Conservation (phyloP, 2,329 filamentous ascomycete genomes). For the Xylariaceae sp. region DNA sequence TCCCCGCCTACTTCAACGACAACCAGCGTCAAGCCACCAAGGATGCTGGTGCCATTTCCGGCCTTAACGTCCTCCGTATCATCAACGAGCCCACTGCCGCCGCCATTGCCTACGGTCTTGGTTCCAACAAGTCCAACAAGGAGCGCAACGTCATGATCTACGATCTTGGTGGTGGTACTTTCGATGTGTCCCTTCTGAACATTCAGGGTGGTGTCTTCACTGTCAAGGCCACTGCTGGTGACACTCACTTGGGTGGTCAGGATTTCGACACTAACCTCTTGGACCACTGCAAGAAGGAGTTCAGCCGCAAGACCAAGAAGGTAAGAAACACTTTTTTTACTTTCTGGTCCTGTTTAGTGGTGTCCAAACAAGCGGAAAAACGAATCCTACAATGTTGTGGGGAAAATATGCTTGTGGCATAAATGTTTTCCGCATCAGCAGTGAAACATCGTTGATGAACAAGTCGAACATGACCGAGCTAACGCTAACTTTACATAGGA, state of each 20-base stretch:
- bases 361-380: too few species aligned
- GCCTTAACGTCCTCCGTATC: constrained; percentile 98
- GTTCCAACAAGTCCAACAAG: constrained; percentile 90
- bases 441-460: too few species aligned
- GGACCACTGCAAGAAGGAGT: constrained; percentile 96
- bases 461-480: too few species aligned
- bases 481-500: constrained; percentile 30
- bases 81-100: constrained; percentile 99
- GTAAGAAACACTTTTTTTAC: constrained; percentile 4
- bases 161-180: constrained; percentile 99
- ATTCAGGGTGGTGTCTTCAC: constrained; percentile 99
- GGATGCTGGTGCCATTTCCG: constrained; percentile 96
- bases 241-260: constrained; percentile 92
- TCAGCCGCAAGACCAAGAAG: constrained; percentile 74
- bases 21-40: constrained; percentile 99
- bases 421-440: too few species aligned
- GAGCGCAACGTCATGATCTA: constrained; percentile 99
- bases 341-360: too few species aligned
- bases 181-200: constrained; percentile 98
- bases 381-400: too few species aligned
- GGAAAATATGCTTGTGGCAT: too few species aligned
- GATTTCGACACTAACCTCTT: constrained; percentile 96
- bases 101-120: constrained; percentile 97
- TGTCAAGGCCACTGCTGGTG: constrained; percentile 96
- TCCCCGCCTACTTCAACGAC: constrained; percentile 99